Conservation (phyloP, 176 grass and related monocot species). For the Bonia amplexicaulis region DNA sequence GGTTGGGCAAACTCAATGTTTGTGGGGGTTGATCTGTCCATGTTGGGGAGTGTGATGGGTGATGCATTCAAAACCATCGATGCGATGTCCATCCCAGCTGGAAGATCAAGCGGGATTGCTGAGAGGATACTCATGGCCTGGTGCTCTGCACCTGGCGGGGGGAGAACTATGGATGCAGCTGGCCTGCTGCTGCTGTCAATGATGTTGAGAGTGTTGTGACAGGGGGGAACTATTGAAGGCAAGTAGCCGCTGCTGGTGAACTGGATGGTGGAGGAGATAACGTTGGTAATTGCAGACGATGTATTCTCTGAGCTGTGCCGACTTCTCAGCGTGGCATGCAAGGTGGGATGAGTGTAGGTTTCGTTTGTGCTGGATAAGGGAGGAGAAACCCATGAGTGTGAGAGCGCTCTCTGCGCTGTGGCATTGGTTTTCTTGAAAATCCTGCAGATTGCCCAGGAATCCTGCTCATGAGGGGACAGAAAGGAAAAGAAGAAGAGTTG, state of each 20-base stretch:
- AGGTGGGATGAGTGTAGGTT: conserved; percentile 26
- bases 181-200: conserved; percentile 41
- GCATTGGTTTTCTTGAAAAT: conserved; percentile 97
- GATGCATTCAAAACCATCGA: conserved; percentile 69
- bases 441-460: conserved; percentile 93
- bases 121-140: conserved; percentile 45
- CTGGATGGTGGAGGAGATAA: conserved; percentile 37
- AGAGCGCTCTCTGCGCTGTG: conserved; percentile 65
- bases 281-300: conserved; percentile 43
- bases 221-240: conserved; percentile 40
- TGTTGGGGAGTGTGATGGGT: conserved; percentile 30
- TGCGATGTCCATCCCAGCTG: conserved; percentile 48
- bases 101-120: conserved; percentile 40
- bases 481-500: not conserved
- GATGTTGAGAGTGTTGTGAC: conserved; percentile 45
- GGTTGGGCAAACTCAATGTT: conserved; percentile 62
- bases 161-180: conserved; percentile 21
- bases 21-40: conserved; percentile 27
- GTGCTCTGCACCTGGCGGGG: conserved; percentile 27
- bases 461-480: conserved; percentile 46
- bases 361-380: conserved; percentile 43
- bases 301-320: conserved; percentile 51
- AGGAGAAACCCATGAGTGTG: conserved; percentile 73
- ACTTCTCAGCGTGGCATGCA: conserved; percentile 21
- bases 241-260: conserved; percentile 41